A percentile compares a stretch with the other conserved stretches of the same genome.
These are phyloP conservation scores for Nicotiana obtusifolia DNA, from an alignment of 257 asterid genomes.

Conservation along the genomic window DNA sequence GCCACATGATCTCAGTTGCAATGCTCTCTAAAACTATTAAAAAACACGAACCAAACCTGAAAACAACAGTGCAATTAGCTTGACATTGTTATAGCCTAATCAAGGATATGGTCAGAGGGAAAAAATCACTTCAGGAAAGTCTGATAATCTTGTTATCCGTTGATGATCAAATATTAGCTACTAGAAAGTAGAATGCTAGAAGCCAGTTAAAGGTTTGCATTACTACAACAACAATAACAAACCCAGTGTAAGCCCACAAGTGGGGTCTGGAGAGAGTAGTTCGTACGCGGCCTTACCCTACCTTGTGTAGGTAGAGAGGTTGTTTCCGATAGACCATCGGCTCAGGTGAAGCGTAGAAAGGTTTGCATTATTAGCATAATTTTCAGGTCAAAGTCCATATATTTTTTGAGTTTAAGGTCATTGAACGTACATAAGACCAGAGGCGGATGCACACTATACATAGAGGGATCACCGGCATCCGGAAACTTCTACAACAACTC, in stretches of 20 bases:
- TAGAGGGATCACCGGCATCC: too few species aligned
- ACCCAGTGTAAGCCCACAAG: too few species aligned
- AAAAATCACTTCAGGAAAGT: not conserved
- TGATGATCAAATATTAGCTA: too few species aligned
- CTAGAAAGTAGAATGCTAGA: not conserved
- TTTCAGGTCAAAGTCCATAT: not conserved
- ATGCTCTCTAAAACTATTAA: not conserved
- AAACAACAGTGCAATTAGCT: not conserved
- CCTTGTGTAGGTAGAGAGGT: too few species aligned
- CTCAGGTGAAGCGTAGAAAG: not conserved
- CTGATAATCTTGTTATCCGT: not conserved
- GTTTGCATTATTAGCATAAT: not conserved
- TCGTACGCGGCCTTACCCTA: too few species aligned
- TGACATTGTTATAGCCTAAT: not conserved
- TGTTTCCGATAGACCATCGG: too few species aligned
- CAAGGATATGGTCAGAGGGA: not conserved
- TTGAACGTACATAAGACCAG: not conserved
- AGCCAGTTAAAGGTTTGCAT: not conserved
- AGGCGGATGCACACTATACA: too few species aligned
- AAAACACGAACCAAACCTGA: not conserved
- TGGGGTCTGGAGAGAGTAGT: too few species aligned
- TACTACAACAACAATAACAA: too few species aligned
- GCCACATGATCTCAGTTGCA: slow-evolving; percentile 14
- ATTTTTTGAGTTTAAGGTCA: not conserved
- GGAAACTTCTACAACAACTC: too few species aligned